Conservation (phyloP, 495 filamentous ascomycete genomes). For the Pseudevernia furfuracea region DNA sequence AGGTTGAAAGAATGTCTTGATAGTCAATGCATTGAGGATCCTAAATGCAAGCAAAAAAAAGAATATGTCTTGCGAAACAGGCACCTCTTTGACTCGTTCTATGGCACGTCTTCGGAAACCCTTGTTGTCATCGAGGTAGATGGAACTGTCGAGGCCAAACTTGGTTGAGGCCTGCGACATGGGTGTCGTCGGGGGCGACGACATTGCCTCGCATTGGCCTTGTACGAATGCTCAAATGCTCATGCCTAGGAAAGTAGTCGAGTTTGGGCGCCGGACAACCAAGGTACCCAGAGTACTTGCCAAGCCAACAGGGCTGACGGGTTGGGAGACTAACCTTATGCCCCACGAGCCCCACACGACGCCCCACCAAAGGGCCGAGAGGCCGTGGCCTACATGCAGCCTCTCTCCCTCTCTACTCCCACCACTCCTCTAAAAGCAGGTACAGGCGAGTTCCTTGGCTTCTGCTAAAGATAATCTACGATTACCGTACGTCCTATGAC, state of each 20-base stretch:
- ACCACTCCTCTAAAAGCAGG: conserved; percentile 32
- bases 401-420: no score
- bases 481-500: no score
- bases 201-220: conserved; percentile 12
- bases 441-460: conserved; percentile 23
- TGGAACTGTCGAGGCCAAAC: conserved; percentile 24
- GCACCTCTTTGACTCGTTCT: conserved; percentile 19
- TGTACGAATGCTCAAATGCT: conserved; percentile 11
- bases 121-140: conserved; percentile 20
- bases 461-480: conserved; percentile 4
- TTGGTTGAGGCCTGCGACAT: conserved; percentile 27
- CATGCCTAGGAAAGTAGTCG: background rate
- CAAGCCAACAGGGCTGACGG: no score
- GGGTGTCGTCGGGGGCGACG: conserved; percentile 22
- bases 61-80: conserved; percentile 38
- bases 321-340: no score
- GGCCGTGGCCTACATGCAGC: background rate
- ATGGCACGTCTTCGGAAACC: conserved; percentile 12
- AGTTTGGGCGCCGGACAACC: background rate
- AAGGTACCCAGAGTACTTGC: background rate
- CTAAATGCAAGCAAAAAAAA: conserved; percentile 66
- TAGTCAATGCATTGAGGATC: conserved; percentile 71
- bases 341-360: no score
- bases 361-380: background rate
- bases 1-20: conserved; percentile 98